Conservation (phyloP, 1,139 yeast species). For the Eremothecium coryli region DNA sequence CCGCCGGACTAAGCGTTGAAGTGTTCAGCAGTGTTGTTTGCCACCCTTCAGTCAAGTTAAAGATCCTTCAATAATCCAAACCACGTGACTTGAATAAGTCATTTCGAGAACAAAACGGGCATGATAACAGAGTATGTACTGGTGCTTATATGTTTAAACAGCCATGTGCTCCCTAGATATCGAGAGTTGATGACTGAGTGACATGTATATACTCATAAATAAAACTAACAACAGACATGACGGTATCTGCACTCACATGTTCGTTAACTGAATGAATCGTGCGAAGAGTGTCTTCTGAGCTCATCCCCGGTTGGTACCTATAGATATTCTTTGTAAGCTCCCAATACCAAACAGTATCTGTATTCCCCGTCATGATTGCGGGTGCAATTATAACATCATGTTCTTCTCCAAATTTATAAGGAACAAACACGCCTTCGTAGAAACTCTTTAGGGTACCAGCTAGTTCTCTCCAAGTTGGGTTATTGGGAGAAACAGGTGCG, state of each 20-base stretch:
- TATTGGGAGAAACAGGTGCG: slow-evolving; percentile 48
- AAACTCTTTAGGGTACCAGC: slow-evolving; percentile 51
- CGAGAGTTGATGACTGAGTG: too few relatives aligned
- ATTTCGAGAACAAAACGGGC: too few relatives aligned
- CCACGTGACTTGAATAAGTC: too few relatives aligned
- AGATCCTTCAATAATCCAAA: not conserved
- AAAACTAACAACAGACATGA: slow-evolving; percentile 48
- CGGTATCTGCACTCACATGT: slow-evolving; percentile 40
- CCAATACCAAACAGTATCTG: slow-evolving; percentile 59
- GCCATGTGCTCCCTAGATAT: too few relatives aligned
- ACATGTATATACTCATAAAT: slow-evolving; percentile 39
- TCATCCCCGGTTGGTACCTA: slow-evolving; percentile 37
- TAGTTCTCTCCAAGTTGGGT: slow-evolving; percentile 44
- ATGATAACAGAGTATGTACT: too few relatives aligned
- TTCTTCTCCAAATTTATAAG: slow-evolving; percentile 20
- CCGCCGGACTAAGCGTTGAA: too few relatives aligned
- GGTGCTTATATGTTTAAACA: too few relatives aligned
- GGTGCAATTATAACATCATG: slow-evolving; percentile 38
- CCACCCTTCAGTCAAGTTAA: not conserved
- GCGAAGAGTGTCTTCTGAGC: slow-evolving; percentile 12
- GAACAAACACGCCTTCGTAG: slow-evolving; percentile 40
- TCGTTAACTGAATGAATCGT: slow-evolving; percentile 50
- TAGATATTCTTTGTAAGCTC: slow-evolving; percentile 45
- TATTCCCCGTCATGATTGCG: slow-evolving; percentile 48
- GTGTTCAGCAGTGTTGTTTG: not conserved